These are phyloP conservation scores for Nothophaeocryptopus gaeumannii DNA, from an alignment of 2,329 filamentous ascomycete species.

Conservation along the genomic window DNA sequence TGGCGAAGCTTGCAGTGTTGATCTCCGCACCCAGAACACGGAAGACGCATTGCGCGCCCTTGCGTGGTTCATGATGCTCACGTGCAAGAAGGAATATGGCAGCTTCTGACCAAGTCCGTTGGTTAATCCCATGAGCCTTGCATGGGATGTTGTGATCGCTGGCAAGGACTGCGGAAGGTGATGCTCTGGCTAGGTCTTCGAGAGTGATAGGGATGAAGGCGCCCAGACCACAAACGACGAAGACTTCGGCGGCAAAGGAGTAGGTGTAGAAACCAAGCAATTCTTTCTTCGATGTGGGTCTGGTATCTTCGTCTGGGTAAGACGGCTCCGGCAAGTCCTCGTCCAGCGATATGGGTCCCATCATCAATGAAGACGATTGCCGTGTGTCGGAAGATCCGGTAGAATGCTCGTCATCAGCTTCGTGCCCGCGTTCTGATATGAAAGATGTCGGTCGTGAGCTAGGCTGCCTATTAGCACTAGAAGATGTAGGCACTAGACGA, in stretches of 20 bases:
- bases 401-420: slow-evolving; percentile 26
- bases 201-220: slow-evolving; percentile 92
- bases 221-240: slow-evolving; percentile 86
- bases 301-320: slow-evolving; percentile 80
- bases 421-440: slow-evolving; percentile 12
- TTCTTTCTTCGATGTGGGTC: slow-evolving; percentile 85
- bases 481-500: slow-evolving; percentile 1
- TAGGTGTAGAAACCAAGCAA: slow-evolving; percentile 94
- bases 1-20: slow-evolving; percentile 94
- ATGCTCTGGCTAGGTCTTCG: slow-evolving; percentile 84
- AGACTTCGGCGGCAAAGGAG: slow-evolving; percentile 93
- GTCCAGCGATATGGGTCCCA: slow-evolving; percentile 17
- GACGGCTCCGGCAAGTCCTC: slow-evolving; percentile 40
- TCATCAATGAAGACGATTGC: slow-evolving; percentile 11
- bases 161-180: slow-evolving; percentile 72
- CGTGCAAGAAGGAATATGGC: neutral
- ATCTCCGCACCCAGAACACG: slow-evolving; percentile 78
- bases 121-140: slow-evolving; percentile 23
- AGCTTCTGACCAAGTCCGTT: neutral
- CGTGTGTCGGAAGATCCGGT: slow-evolving; percentile 13
- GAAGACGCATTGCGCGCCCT: slow-evolving; percentile 72
- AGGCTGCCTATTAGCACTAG: slow-evolving; percentile 5
- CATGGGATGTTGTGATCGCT: slow-evolving; percentile 75
- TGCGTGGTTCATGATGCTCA: slow-evolving; percentile 21
- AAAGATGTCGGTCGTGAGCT: slow-evolving; percentile 12